Evolutionary conservation across 768 basidiomycete genomes (phyloP), one percentile per base, ranked within the genome.

Genomic region (Trametes coccinea): DNA sequence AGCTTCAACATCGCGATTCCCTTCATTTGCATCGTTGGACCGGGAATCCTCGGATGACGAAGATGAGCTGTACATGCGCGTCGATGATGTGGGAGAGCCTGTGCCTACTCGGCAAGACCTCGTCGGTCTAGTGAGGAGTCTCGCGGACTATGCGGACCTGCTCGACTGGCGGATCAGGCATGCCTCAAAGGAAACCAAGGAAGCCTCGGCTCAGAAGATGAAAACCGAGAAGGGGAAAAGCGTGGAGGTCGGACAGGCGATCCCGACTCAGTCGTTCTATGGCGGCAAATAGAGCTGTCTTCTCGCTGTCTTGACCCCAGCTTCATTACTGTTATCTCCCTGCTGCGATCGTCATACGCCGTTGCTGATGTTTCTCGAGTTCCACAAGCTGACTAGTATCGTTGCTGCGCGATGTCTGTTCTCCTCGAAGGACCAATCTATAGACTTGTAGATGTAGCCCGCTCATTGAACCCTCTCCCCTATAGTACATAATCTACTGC

Each of bases 71-170:
- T 53, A 51, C 30, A 53, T 60, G 62, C 63, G 56, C 22, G 31
- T 47, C 16, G 61, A 67, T 43, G 30, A 50, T 11, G 30, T 63
- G 2, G 65, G 62, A 27, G 61, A 56, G 5, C 68, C 43, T 3
- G 29, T 59, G 33, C 70, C 77, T 0, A 70, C 71, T 40, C 67
- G 63, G 60, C 67, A 59, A 56, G 77, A 83, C 49, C 63, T 84
- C 37, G 75, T 69, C 66, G 70, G 67, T 10, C 74, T 92, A 52
- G 82, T 86, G 30, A 79, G 78, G 53, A 78, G 76, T 27, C 69
- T 92, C 63, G 77, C 77, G 50, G 83, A 85, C 31, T 90, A 87
- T 68, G 86, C 86, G 11, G 75, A 76, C 30, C 71, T 87, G 49
- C 75, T 92, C 53, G 78, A 81, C 62, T 88, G 87, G 82, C 81